Evolutionary conservation across 768 basidiomycete species (phyloP).

Genomic region (Boletellus emodensis): DNA sequence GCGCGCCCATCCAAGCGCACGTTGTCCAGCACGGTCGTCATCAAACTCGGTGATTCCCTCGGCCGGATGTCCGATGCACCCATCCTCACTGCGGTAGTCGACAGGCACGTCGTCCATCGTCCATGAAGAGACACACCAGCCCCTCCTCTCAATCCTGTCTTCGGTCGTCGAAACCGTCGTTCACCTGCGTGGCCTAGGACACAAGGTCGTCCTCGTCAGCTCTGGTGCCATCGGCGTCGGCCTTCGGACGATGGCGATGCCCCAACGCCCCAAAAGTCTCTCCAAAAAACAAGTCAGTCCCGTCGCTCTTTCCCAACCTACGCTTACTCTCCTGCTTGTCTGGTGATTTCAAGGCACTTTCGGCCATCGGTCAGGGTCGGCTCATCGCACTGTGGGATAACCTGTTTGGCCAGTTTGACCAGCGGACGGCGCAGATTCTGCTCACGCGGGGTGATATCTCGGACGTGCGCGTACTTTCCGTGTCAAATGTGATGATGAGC

Average conservation of each 20-base stretch:
- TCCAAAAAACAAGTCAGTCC: conserved; percentile 85
- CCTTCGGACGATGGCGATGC: conserved; percentile 83
- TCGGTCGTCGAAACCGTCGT: conserved; percentile 90
- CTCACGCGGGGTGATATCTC: conserved; percentile 95
- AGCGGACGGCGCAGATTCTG: conserved; percentile 93
- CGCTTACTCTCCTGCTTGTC: conserved; percentile 11
- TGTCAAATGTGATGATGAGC: neutral
- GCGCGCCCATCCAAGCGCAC: conserved; percentile 16
- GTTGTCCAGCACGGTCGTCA: conserved; percentile 66
- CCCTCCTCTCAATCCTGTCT: conserved; percentile 86
- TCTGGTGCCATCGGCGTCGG: conserved; percentile 99
- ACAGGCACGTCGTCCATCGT: conserved; percentile 93
- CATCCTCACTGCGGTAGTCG: conserved; percentile 9
- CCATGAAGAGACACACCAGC: conserved; percentile 89
- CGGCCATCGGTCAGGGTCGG: conserved; percentile 95
- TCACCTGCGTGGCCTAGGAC: conserved; percentile 70
- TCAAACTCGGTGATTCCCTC: conserved; percentile 68
- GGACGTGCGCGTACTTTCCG: conserved; percentile 57
- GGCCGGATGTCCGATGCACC: neutral
- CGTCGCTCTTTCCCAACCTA: neutral
- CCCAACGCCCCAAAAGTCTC: conserved; percentile 75
- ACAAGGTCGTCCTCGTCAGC: conserved; percentile 92
- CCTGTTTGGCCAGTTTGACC: conserved; percentile 87
- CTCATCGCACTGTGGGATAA: conserved; percentile 98
- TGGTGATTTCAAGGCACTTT: conserved; percentile 67